Conservation (phyloP, 257 asterid species). For the Fraxinus excelsior region DNA sequence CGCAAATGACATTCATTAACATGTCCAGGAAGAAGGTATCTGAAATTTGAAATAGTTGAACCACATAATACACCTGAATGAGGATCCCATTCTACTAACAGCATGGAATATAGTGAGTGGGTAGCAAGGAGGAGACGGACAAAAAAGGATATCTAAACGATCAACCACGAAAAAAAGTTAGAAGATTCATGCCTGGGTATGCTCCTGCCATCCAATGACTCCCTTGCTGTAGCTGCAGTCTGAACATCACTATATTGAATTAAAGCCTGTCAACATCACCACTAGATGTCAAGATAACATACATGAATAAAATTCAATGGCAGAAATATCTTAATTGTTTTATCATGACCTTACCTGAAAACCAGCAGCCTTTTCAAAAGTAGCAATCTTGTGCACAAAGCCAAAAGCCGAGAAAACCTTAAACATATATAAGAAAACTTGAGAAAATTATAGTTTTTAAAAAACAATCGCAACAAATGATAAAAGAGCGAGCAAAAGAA, state of each 20-base stretch:
- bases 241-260: constrained; percentile 73
- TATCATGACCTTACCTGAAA: constrained; percentile 59
- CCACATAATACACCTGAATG: constrained; percentile 21
- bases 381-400: constrained; percentile 84
- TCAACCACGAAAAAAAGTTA: constrained; percentile 21
- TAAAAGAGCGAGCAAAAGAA: constrained; percentile 3
- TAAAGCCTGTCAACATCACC: constrained; percentile 55
- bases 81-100: constrained; percentile 9
- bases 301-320: constrained; percentile 9
- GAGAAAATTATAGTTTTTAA: too few species aligned
- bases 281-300: constrained; percentile 21
- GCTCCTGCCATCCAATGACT: constrained; percentile 84
- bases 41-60: constrained; percentile 31
- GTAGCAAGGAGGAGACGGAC: constrained; percentile 7
- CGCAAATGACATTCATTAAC: constrained; percentile 66
- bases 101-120: not conserved
- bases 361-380: constrained; percentile 89
- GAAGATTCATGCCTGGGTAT: constrained; percentile 64
- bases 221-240: constrained; percentile 78
- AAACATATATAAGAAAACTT: constrained; percentile 24
- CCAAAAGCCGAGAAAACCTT: constrained; percentile 93
- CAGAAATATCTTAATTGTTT: constrained; percentile 5
- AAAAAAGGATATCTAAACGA: constrained; percentile 7
- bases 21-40: constrained; percentile 84
- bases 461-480: too few species aligned